Evolutionary conservation across 208 protist genomes (phyloP), one percentile per base, ranked within the genome.

Genomic region (Acanthamoeba sp.): DNA sequence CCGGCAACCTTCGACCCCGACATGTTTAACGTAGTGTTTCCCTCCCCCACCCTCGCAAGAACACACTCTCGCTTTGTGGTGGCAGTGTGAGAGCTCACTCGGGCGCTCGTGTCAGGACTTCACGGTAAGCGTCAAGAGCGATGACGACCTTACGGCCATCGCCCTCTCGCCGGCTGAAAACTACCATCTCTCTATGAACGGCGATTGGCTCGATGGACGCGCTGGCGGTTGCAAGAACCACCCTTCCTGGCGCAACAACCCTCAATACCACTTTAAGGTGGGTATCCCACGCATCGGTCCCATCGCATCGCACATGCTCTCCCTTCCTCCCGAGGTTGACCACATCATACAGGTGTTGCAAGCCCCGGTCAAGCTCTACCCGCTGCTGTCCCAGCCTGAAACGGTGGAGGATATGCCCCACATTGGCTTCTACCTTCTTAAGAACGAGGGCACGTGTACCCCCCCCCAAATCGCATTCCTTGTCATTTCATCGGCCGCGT

Each of bases 211-310:
- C 9, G 52, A 42, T 18, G 34, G n/a, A 9, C 69, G 57, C 27
- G 85, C 52, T 27, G 85, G 85, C 18, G 85, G 85, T 29, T 91
- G 85, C 32, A 91, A 91, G 85, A 91, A 91, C 85, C 42, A 73
- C 62, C n/a, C 85, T 10, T 91, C 85, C n/a, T 91, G 85, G 85
- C 52, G 85, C 5, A 73, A 29, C 42, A 91, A 91, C 42, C 85
- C 85, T 24, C 85, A 91, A 38, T 84, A 52, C n/a, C 73, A 84
- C 40, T 84, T 84, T 38, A 84, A 84, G 73, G 73, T 50, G 52
- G 6, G n/a, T n/a, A n/a, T n/a, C n/a, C n/a, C n/a, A n/a, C n/a
- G n/a, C n/a, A n/a, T n/a, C n/a, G n/a, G n/a, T n/a, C n/a, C n/a
- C n/a, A n/a, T n/a, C n/a, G n/a, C 14, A 59, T 59, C 52, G 20